These are phyloP conservation scores for Sporormia fimetaria DNA, from an alignment of 495 filamentous ascomycete species.

Conservation along the genomic window DNA sequence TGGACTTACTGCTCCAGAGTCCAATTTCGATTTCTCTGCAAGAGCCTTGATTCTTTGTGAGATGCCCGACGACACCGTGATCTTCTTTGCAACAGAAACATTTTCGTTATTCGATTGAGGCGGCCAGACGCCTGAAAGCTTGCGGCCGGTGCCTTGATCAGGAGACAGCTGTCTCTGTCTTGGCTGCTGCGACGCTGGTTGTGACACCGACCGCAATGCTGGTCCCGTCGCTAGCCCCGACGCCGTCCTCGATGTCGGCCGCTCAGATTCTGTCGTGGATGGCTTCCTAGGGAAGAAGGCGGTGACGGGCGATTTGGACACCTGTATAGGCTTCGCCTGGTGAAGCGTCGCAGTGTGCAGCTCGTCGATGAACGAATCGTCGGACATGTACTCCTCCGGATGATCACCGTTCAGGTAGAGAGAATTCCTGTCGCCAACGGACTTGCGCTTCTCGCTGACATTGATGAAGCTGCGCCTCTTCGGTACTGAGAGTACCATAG, in stretches of 20 bases:
- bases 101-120: conserved; percentile 17
- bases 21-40: conserved; percentile 32
- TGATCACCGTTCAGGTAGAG: conserved; percentile 27
- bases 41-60: conserved; percentile 82
- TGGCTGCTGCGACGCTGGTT: conserved; percentile 8
- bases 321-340: conserved; percentile 70
- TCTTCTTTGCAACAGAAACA: conserved; percentile 51
- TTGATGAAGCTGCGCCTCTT: conserved; percentile 13
- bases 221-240: too few relatives aligned
- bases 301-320: conserved; percentile 74
- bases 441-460: conserved; percentile 25
- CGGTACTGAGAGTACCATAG: background rate
- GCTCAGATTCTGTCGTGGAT: conserved; percentile 19
- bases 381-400: conserved; percentile 53
- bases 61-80: conserved; percentile 77
- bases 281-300: conserved; percentile 45
- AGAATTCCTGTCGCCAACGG: conserved; percentile 29
- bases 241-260: conserved; percentile 10
- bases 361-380: conserved; percentile 86
- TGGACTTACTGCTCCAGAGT: conserved; percentile 25
- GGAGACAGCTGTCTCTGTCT: conserved; percentile 13
- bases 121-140: conserved; percentile 17
- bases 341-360: conserved; percentile 70
- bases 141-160: conserved; percentile 7
- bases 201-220: too few relatives aligned